Base-by-base conservation (phyloP, 2,329 filamentous ascomycete species). In the Fusarium xylarioides region DNA sequence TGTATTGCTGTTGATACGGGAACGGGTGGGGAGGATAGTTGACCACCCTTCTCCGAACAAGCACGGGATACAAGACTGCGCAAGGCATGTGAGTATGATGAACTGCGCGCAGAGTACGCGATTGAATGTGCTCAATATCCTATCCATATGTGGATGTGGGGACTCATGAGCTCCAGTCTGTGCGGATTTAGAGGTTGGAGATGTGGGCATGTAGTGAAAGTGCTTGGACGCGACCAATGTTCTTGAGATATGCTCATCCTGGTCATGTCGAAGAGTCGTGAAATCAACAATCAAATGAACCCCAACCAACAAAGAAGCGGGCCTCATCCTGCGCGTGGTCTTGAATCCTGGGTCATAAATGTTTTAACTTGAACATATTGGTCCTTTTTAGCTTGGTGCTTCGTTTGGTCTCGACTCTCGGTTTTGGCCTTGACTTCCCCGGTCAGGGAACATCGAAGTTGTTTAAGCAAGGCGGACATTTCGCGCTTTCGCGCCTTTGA, bases 61-160 rank as follows among this genome's bases (percentile, higher is more conserved):
- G 62, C 64, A 60, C 42, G 42, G 42, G 26, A 64, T 32, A 42
- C n/a, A 44, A 52, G 68, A 50, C 44, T 57, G 58, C 40, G 56
- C 42, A 58, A 43, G 55, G 64, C 75, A 74, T 77, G 70, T 75
- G 72, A 75, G 72, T 67, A 66, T 63, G 63, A 68, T 66, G 65
- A 73, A 61, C 64, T 75, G 74, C 66, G 56, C 59, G 54, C 61
- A 59, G 60, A 66, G 67, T 35, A 55, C 40, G 40, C 54, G 38
- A 37, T 44, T 50, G 46, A 34, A 46, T 43, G 46, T 43, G 46
- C 49, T 40, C 56, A 42, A 52, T 46, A 34, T 47, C 37, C n/a
- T 54, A 47, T 30, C 44, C 26, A 9, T 47, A 23, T 56, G 62
- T 55, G 42, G 21, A 50, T 62, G 56, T 62, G 63, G 53, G 28